phyloP scores from a whole-genome alignment of 345 rosid species.

The Crucihimalaya himalaica region DNA sequence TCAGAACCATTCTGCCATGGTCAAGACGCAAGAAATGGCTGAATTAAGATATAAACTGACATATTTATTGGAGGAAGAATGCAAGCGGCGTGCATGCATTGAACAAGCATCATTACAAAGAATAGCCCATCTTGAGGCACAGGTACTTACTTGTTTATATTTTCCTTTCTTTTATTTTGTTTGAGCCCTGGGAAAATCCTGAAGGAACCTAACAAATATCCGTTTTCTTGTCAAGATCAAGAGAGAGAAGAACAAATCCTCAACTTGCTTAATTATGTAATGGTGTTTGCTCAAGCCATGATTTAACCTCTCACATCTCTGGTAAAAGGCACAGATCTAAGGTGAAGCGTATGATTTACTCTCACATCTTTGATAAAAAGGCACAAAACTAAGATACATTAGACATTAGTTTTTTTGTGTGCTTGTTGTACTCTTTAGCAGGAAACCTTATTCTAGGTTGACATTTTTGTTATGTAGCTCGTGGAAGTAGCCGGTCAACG shows the following conservation, averaged over 20 bases:
- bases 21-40: constrained; percentile 92
- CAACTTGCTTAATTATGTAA: constrained; percentile 39
- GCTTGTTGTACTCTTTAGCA: not conserved
- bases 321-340: constrained; percentile 25
- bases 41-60: constrained; percentile 79
- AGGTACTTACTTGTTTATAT: constrained; percentile 12
- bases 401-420: not conserved
- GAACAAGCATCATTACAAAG: constrained; percentile 73
- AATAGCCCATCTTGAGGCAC: constrained; percentile 65
- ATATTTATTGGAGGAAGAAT: constrained; percentile 73
- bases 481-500: not conserved
- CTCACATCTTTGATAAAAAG: too few relatives aligned
- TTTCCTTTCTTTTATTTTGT: not conserved
- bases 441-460: too few relatives aligned
- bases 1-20: constrained; percentile 1
- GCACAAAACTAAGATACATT: too few relatives aligned
- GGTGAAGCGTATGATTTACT: not conserved
- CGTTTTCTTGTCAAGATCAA: not conserved
- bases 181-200: not conserved
- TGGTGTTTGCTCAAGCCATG: constrained; percentile 43
- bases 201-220: not conserved
- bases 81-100: constrained; percentile 69
- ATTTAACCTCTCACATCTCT: constrained; percentile 4
- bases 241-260: not conserved
- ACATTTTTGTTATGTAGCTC: not conserved